Percentiles rank a stretch among this genome's conserved stretches.
Conservation (phyloP, 163 green algal genomes). For the Prototheca cutis region DNA sequence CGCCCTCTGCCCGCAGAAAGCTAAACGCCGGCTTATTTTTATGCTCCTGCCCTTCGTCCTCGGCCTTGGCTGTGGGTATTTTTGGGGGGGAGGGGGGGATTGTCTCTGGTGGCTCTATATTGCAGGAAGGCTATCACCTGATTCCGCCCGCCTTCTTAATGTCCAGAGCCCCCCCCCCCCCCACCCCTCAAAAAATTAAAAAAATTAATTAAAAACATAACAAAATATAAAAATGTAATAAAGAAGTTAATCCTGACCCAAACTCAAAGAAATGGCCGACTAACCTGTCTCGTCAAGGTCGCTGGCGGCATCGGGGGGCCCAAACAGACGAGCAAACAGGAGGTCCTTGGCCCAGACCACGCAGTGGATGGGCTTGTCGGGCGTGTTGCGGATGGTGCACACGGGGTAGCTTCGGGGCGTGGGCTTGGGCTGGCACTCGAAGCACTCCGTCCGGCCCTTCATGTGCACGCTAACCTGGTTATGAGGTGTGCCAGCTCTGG, state of each 20-base stretch:
- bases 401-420: conserved; percentile 85
- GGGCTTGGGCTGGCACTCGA: conserved; percentile 84
- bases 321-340: conserved; percentile 89
- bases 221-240: too few species aligned
- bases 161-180: background rate
- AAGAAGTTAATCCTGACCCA: too few species aligned
- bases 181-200: background rate
- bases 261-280: too few species aligned
- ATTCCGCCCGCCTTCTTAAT: too few species aligned
- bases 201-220: too few species aligned
- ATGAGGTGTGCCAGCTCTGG: too few species aligned
- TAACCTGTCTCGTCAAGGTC: conserved; percentile 51
- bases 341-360: conserved; percentile 98
- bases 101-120: too few species aligned
- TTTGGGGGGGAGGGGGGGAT: too few species aligned
- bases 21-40: too few species aligned
- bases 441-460: conserved; percentile 75
- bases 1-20: conserved; percentile 55
- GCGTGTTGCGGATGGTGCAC: conserved; percentile 97
- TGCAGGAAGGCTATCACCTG: too few species aligned
- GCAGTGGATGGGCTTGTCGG: conserved; percentile 96
- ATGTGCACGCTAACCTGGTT: conserved; percentile 63
- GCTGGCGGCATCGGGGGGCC: conserved; percentile 34
- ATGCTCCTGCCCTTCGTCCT: conserved; percentile 1
- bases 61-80: too few species aligned